Conservation (phyloP, 73 alveolate species). For the Paramecium caudatum region DNA sequence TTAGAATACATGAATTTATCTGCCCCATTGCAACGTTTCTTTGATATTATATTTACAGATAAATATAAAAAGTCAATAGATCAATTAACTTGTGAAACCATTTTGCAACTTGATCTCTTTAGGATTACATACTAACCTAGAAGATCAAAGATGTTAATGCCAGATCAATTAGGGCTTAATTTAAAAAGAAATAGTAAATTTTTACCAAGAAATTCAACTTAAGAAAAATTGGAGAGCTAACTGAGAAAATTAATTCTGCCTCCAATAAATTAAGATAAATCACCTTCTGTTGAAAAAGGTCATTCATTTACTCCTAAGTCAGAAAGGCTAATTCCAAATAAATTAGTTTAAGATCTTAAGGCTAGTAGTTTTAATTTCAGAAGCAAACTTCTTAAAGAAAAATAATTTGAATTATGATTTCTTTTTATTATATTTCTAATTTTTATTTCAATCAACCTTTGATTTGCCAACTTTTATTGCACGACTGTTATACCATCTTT, state of each 20-base stretch:
- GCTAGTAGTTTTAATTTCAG: neutral
- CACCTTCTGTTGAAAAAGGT: slow-evolving; percentile 19
- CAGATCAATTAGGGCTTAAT: neutral
- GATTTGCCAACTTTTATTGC: too few species aligned
- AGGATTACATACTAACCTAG: neutral
- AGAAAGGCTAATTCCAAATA: neutral
- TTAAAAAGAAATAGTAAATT: neutral
- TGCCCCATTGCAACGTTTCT: neutral
- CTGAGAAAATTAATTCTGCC: neutral
- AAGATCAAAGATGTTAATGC: neutral
- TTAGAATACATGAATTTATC: slow-evolving; percentile 1
- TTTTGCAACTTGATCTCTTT: neutral
- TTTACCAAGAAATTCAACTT: neutral
- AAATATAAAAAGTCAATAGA: neutral
- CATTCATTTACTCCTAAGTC: neutral
- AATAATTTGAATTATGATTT: too few species aligned
- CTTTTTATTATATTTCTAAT: too few species aligned
- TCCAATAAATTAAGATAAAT: neutral
- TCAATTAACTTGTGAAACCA: neutral
- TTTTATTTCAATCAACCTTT: too few species aligned
- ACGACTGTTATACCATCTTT: too few species aligned
- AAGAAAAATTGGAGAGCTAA: neutral
- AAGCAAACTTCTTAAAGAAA: neutral
- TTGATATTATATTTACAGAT: neutral
- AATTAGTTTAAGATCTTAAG: neutral